A percentile compares a stretch with the other conserved stretches of the same genome.
phyloP scores from a whole-genome alignment of 2,329 filamentous ascomycete species.

The Chaetomium globosum region DNA sequence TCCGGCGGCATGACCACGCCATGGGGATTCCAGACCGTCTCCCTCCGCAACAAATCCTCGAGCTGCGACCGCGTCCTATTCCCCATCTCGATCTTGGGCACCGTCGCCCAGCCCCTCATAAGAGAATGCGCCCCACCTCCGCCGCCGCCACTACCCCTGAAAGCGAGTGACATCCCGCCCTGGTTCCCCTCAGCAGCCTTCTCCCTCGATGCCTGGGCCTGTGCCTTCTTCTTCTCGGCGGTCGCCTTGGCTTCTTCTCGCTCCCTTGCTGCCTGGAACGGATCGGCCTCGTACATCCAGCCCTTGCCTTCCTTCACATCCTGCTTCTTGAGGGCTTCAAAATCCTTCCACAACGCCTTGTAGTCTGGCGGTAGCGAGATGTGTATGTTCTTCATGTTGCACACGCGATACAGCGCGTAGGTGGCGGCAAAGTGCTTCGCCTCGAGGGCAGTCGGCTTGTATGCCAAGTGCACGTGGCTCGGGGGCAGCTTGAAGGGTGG shows the following conservation, averaged over 20 bases:
- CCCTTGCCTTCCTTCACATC: constrained; percentile 77
- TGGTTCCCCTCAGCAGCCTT: constrained; percentile 59
- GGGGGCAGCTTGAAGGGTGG: constrained; percentile 81
- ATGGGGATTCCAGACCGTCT: constrained; percentile 86
- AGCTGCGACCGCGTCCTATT: constrained; percentile 75
- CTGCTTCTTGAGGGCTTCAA: constrained; percentile 76
- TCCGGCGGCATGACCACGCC: constrained; percentile 63
- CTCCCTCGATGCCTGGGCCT: constrained; percentile 67
- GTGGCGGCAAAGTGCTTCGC: constrained; percentile 91
- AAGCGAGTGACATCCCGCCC: constrained; percentile 56
- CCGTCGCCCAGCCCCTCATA: constrained; percentile 78
- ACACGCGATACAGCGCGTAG: constrained; percentile 87
- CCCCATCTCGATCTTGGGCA: constrained; percentile 92
- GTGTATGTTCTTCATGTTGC: constrained; percentile 93
- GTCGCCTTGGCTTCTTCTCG: constrained; percentile 75
- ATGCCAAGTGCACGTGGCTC: constrained; percentile 73
- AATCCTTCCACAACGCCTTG: constrained; percentile 88
- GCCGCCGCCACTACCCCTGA: constrained; percentile 51
- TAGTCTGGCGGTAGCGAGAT: constrained; percentile 92
- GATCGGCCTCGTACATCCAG: constrained; percentile 96
- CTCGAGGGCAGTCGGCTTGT: constrained; percentile 79
- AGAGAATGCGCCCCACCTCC: constrained; percentile 47
- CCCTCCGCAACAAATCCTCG: constrained; percentile 75
- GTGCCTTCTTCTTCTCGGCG: constrained; percentile 77
- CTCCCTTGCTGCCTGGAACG: constrained; percentile 79